Evolutionary conservation across 169 alveolate species (phyloP).

Genomic region (Plasmodium adleri): DNA sequence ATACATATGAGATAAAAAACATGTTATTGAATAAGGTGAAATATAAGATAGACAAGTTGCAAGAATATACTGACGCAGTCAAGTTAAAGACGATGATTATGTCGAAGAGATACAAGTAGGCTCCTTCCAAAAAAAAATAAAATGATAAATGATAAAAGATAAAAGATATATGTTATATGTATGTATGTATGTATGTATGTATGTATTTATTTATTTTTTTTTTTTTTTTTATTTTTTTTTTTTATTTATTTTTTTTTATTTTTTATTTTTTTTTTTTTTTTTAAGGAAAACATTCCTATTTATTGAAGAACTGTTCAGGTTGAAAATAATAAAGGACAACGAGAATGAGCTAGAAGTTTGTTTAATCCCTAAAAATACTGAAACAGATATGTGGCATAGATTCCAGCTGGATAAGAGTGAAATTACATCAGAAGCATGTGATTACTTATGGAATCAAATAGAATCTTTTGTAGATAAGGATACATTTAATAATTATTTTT

Average conservation of each 20-base stretch:
- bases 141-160: not conserved
- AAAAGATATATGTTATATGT: too few species aligned
- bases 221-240: not conserved
- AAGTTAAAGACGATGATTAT: constrained; percentile 49
- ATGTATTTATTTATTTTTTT: not conserved
- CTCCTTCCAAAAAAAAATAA: not conserved
- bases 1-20: constrained; percentile 53
- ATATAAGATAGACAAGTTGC: constrained; percentile 55
- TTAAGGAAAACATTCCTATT: constrained; percentile 29
- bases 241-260: not conserved
- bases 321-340: constrained; percentile 58
- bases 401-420: constrained; percentile 59
- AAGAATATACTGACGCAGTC: constrained; percentile 59
- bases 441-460: constrained; percentile 68
- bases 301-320: constrained; percentile 48
- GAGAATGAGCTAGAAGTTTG: constrained; percentile 58
- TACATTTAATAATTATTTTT: constrained; percentile 28
- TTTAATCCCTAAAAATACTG: constrained; percentile 62
- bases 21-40: constrained; percentile 51
- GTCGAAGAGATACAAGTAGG: constrained; percentile 32
- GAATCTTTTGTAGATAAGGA: constrained; percentile 70
- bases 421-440: constrained; percentile 59
- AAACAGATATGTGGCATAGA: constrained; percentile 70
- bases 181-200: too few species aligned
- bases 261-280: not conserved